Evolutionary conservation across 2,329 filamentous ascomycete genomes (phyloP), one percentile per base, ranked within the genome.

Genomic region (Ophiostoma fasciatum): DNA sequence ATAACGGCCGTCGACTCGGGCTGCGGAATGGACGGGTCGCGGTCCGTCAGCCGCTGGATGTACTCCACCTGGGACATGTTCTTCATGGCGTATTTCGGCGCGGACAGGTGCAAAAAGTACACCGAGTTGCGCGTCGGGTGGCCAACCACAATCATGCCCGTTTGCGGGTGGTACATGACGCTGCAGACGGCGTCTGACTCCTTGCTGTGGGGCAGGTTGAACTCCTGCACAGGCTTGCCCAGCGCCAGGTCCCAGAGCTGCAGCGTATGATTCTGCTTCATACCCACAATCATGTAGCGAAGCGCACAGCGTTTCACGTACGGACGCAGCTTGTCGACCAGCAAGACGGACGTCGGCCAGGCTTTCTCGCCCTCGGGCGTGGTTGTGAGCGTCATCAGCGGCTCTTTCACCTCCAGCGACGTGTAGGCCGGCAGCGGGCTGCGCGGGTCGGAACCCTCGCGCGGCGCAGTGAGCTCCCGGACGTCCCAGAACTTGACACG

Each of bases 401-500:
- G 87, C 45, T 84, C 78, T 48, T 82, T 84, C 41, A 96, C 73
- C 57, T 94, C 84, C 32, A 84, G 64, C 1, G 74, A 64, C 19
- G 62, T 66, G 36, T 68, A 63, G 2, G 63, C 66, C 8, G 71
- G 71, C 50, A 67, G 53, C 2, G 68, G 66, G 37, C 58, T 61
- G 42, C 63, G 61, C 10, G 62, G 57, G 42, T 71, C 64, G 9
- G 62, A 64, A 40, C 55, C 61, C 43, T 70, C 64, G 48, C 65
- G 64, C 43, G 58, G 57, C 14, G 67, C 62, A 3, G 68, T 79
- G 38, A 94, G 68, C 42, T 82, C 74, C 41, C 82, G 82, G 46
- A 96, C 83, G 55, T 98, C 90, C 92, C 90, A 98, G 65, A 98
- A 94, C 59, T 93, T 90, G 61, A 96, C 78, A 42, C 84, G 78